Conservation (phyloP, 2,329 filamentous ascomycete genomes). For the Chalaropsis thielavioides region DNA sequence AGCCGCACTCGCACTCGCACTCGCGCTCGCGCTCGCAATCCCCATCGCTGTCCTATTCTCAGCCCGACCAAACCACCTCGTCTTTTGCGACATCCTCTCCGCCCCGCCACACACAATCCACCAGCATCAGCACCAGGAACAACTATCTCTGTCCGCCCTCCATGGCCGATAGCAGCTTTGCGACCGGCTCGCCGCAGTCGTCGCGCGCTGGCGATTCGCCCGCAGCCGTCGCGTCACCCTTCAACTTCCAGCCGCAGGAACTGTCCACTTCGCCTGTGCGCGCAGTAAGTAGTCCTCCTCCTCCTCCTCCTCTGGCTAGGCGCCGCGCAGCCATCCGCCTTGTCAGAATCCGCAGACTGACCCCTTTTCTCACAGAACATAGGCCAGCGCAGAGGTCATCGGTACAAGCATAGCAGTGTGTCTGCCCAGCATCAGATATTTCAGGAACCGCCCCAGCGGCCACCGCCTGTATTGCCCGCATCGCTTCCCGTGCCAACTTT, state of each 20-base stretch:
- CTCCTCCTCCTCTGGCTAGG: background rate
- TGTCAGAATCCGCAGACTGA: background rate
- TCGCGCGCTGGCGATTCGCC: background rate
- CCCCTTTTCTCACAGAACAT: constrained; percentile 48
- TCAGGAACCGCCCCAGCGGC: constrained; percentile 72
- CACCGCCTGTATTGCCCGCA: constrained; percentile 76
- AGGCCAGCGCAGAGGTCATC: constrained; percentile 83
- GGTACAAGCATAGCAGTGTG: constrained; percentile 94
- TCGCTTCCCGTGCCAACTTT: constrained; percentile 84
- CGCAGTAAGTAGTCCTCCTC: constrained; percentile 40
- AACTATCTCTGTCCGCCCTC: constrained; percentile 22
- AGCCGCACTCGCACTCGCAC: constrained; percentile 27
- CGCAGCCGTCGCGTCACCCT: constrained; percentile 43
- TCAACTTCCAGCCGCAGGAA: constrained; percentile 84
- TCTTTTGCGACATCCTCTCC: background rate
- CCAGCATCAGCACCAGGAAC: background rate
- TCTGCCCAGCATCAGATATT: constrained; percentile 85
- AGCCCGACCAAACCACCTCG: background rate
- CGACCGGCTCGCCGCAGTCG: background rate
- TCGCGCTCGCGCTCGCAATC: constrained; percentile 28
- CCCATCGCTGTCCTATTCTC: background rate
- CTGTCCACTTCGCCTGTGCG: constrained; percentile 64
- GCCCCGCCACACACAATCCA: background rate
- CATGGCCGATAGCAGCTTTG: constrained; percentile 27
- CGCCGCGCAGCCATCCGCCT: background rate